A percentile compares a stretch with the other conserved stretches of the same genome.
Conservation (phyloP, 1,139 yeast species). For the Meyerozyma athensensis region DNA sequence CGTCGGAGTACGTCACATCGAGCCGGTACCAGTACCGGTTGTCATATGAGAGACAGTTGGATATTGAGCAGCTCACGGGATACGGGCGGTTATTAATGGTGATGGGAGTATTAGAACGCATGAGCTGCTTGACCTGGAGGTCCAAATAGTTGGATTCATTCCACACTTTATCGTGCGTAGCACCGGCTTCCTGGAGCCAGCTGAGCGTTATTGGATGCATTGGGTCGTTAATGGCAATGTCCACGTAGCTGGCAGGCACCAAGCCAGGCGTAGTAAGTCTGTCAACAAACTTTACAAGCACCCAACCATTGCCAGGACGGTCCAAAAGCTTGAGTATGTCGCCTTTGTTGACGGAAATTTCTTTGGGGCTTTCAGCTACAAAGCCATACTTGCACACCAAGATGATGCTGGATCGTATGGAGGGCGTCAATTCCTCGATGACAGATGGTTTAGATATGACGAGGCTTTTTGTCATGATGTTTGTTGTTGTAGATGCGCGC, state of each 20-base stretch:
- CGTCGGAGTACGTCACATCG: conserved; percentile 31
- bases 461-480: conserved; percentile 10
- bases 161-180: conserved; percentile 7
- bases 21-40: conserved; percentile 42
- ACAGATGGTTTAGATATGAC: conserved; percentile 18
- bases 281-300: conserved; percentile 40
- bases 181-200: conserved; percentile 28
- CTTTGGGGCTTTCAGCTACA: conserved; percentile 28
- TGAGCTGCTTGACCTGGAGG: conserved; percentile 17
- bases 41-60: conserved; percentile 31
- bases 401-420: conserved; percentile 28
- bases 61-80: conserved; percentile 28
- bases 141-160: conserved; percentile 17
- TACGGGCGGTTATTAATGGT: conserved; percentile 30
- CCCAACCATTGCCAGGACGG: conserved; percentile 39
- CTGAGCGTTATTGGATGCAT: conserved; percentile 31
- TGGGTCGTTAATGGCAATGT: conserved; percentile 40
- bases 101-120: conserved; percentile 16
- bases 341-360: conserved; percentile 34
- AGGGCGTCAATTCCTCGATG: conserved; percentile 10
- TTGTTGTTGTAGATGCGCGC: too few relatives aligned
- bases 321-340: conserved; percentile 38
- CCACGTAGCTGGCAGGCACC: conserved; percentile 42
- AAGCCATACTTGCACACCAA: conserved; percentile 36
- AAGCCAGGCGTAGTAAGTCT: conserved; percentile 32